phyloP scores from a whole-genome alignment of 2,329 filamentous ascomycete genomes.

The Chalaropsis ovoidea region DNA sequence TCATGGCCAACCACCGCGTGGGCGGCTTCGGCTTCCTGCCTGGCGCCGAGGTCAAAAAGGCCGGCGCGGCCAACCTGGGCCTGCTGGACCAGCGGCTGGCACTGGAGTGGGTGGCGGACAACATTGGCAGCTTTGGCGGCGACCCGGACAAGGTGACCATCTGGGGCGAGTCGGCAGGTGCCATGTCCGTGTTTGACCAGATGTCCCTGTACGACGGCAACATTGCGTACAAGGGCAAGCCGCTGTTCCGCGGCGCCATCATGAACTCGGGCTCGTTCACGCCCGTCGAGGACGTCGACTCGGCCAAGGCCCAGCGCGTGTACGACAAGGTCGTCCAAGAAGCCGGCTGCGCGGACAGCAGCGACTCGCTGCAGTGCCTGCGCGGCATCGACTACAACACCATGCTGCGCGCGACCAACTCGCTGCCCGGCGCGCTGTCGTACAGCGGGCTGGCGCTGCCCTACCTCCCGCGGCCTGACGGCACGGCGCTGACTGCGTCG shows the following conservation, averaged over 20 bases:
- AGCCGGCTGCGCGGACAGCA: slow-evolving; percentile 44
- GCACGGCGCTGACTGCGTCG: slow-evolving; percentile 42
- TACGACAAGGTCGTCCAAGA: slow-evolving; percentile 44
- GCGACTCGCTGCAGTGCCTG: slow-evolving; percentile 46
- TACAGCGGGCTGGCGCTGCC: slow-evolving; percentile 50
- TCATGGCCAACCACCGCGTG: slow-evolving; percentile 55
- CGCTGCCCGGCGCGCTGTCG: slow-evolving; percentile 46
- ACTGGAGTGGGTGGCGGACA: slow-evolving; percentile 53
- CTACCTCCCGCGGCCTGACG: slow-evolving; percentile 53
- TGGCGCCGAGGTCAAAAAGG: slow-evolving; percentile 45
- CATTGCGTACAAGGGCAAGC: slow-evolving; percentile 51
- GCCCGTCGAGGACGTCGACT: slow-evolving; percentile 45
- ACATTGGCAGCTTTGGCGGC: slow-evolving; percentile 56
- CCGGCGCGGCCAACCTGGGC: slow-evolving; percentile 49
- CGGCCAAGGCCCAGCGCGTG: slow-evolving; percentile 44
- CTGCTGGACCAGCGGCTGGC: slow-evolving; percentile 51
- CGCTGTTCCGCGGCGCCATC: slow-evolving; percentile 54
- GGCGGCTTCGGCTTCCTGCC: slow-evolving; percentile 54
- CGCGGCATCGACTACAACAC: slow-evolving; percentile 42
- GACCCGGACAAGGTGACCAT: slow-evolving; percentile 55
- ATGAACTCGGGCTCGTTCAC: slow-evolving; percentile 50
- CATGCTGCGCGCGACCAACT: slow-evolving; percentile 47
- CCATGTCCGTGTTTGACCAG: slow-evolving; percentile 54
- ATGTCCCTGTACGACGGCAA: slow-evolving; percentile 53
- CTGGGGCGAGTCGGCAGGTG: slow-evolving; percentile 51